These are phyloP conservation scores for Nelumbo lutea DNA, from an alignment of 164 flowering plant genomes.

Conservation along the genomic window DNA sequence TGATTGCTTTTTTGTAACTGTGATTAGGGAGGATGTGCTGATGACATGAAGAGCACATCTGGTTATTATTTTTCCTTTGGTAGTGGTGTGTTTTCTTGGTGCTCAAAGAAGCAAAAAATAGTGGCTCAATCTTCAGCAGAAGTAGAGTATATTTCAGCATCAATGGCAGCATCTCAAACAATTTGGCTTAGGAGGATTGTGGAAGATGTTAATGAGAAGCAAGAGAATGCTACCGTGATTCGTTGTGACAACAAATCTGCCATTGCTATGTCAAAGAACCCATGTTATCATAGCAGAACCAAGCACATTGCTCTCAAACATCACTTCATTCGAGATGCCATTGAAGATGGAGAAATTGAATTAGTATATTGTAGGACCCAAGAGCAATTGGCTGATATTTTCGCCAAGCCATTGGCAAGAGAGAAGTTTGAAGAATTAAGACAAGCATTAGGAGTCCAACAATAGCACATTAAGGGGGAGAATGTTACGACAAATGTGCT, in stretches of 20 bases:
- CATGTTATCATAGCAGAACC: not conserved
- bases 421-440: not conserved
- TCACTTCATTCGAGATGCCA: conserved; percentile 2
- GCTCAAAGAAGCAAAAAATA: not conserved
- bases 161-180: conserved; percentile 3
- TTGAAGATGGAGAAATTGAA: no score
- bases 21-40: conserved; percentile 15
- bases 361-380: not conserved
- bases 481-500: not conserved
- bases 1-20: conserved; percentile 12
- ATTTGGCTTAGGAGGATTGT: not conserved
- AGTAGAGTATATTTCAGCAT: conserved; percentile 16
- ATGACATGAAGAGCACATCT: conserved; percentile 14
- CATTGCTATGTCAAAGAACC: conserved; percentile 1
- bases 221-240: not conserved
- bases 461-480: not conserved
- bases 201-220: not conserved
- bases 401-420: not conserved
- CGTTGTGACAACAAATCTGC: conserved; percentile 7
- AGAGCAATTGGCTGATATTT: not conserved
- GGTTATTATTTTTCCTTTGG: not conserved
- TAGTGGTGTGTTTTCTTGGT: conserved; percentile 5
- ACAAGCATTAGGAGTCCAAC: no score
- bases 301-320: conserved; percentile 3
- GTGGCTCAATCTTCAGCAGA: conserved; percentile 9